Evolutionary conservation across 768 basidiomycete genomes (phyloP).

Genomic region (Pisolithus albus): DNA sequence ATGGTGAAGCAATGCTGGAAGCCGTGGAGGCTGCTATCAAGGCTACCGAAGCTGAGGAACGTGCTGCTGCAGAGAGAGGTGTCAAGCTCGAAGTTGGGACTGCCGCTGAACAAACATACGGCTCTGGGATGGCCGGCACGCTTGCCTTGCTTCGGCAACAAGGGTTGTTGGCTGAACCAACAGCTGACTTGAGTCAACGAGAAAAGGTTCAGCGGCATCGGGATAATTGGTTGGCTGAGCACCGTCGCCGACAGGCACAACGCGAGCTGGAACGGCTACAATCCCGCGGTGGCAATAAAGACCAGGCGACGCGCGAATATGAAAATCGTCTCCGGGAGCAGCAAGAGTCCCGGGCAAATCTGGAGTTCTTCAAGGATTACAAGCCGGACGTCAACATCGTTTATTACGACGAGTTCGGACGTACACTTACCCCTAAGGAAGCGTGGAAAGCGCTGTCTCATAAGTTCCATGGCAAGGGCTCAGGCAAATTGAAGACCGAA

Average conservation of each 20-base stretch:
- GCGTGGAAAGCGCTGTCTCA: conserved; percentile 98
- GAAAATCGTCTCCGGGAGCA: conserved; percentile 90
- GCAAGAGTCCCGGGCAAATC: conserved; percentile 74
- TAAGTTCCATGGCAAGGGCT: conserved; percentile 97
- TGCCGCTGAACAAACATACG: conserved; percentile 70
- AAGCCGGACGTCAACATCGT: conserved; percentile 96
- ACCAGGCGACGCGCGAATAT: conserved; percentile 91
- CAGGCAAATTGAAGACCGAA: conserved; percentile 95
- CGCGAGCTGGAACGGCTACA: conserved; percentile 76
- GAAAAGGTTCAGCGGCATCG: conserved; percentile 79
- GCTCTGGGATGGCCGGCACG: conserved; percentile 81
- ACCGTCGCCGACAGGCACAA: conserved; percentile 66
- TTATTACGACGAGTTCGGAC: conserved; percentile 95
- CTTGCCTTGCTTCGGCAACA: conserved; percentile 85
- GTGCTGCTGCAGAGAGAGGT: conserved; percentile 26
- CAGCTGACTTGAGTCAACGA: conserved; percentile 61
- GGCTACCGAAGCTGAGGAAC: conserved; percentile 52
- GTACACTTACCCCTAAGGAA: conserved; percentile 84
- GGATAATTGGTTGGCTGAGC: conserved; percentile 86
- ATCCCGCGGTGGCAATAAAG: conserved; percentile 74
- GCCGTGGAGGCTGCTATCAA: conserved; percentile 68
- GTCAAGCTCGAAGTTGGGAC: conserved; percentile 46
- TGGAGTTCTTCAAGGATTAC: conserved; percentile 87
- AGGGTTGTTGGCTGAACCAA: conserved; percentile 69
- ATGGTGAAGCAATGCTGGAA: conserved; percentile 70